Base-by-base conservation (phyloP, 2,329 filamentous ascomycete genomes). In the Venturia oleaginea region DNA sequence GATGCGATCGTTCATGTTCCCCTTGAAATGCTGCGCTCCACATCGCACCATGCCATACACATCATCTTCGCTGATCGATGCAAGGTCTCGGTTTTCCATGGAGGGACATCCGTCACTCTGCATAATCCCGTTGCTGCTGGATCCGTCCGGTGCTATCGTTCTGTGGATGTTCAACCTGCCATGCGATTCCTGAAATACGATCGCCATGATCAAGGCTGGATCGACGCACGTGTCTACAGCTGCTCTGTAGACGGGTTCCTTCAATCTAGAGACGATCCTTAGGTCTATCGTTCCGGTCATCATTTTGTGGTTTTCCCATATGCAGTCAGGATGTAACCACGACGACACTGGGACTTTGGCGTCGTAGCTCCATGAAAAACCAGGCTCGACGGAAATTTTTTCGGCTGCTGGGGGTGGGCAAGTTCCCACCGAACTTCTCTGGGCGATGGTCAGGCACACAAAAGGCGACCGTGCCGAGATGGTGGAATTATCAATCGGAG, bases 21-120 rank as follows among this genome's bases (percentile, higher is more conserved):
- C 46, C 46, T 51, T 51, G 46, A 51, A 51, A 24, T 51, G 46
- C 46, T 27, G n/a, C 46, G 46, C 24, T 51, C 46, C 46, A 51
- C 46, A 51, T 51, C 46, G 46, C 46, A 51, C 46, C 46, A 51
- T 51, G 2, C 22, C 22, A 51, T 51, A 51, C 10, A 51, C 10
- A 10, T 51, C 46, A 8, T 51, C 22, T 13, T 51, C 46, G 46
- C n/a, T 51, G 46, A 51, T 51, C 7, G 22, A 27, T 27, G 46
- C 46, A 13, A 22, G 4, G 22, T 51, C 46, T 10, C 46, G 46
- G 46, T 22, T 22, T 51, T 51, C 46, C 46, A 51, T 51, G 22
- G 46, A 51, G 7, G 46, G 46, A 51, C 46, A 51, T 24, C 22
- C 46, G 27, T 27, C 46, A 51, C 46, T 51, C 46, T 51, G 46